phyloP scores from a whole-genome alignment of 1,139 yeast genomes.

The Geotrichum klebahnii region DNA sequence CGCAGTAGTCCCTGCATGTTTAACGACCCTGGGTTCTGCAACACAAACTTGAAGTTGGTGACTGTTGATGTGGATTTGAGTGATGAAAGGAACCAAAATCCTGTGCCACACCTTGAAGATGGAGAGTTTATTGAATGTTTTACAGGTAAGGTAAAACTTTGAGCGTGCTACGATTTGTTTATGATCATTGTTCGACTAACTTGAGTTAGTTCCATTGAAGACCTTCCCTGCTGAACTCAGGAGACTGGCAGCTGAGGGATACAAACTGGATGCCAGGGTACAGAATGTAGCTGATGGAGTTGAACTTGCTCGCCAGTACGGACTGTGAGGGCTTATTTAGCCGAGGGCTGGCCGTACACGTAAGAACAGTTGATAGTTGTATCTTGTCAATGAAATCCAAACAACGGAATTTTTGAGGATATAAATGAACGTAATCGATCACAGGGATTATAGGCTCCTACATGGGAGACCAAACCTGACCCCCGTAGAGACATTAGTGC shows the following conservation, averaged over 20 bases:
- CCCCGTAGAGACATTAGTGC: no score
- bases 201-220: conserved; percentile 50
- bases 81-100: conserved; percentile 61
- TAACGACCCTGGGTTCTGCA: conserved; percentile 92
- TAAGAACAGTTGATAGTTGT: no score
- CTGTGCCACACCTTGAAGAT: conserved; percentile 73
- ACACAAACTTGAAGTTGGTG: conserved; percentile 79
- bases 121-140: conserved; percentile 86
- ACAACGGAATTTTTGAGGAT: no score
- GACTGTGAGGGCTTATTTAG: no score
- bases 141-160: conserved; percentile 36
- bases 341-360: no score
- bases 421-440: no score
- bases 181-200: background rate
- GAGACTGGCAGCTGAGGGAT: conserved; percentile 57
- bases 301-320: conserved; percentile 41
- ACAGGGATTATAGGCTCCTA: no score
- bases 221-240: conserved; percentile 54
- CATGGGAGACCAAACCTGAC: no score
- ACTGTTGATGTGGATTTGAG: conserved; percentile 71
- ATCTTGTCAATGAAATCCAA: no score
- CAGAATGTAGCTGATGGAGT: conserved; percentile 82
- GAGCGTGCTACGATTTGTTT: background rate
- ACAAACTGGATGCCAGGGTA: conserved; percentile 77
- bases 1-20: conserved; percentile 52